Percentiles rank a stretch among this genome's conserved stretches.
phyloP scores from a whole-genome alignment of 352 stramenopile species.

The Pilasporangium apinafurcum region DNA sequence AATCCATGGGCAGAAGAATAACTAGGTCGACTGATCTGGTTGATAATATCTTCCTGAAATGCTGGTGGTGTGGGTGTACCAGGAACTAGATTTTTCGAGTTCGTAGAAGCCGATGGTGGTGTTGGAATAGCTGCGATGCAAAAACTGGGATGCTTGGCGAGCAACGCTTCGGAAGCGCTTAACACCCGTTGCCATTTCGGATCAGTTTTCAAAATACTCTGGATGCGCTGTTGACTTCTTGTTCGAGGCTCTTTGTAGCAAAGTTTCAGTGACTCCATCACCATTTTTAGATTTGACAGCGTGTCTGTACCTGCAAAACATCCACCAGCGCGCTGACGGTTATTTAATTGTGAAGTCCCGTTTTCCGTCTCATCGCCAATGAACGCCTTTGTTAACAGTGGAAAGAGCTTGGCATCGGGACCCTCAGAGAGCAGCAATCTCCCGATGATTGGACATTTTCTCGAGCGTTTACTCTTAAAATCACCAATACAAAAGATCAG shows the following conservation, averaged over 20 bases:
- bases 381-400: slow-evolving; percentile 59
- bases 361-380: slow-evolving; percentile 25
- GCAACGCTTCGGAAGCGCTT: slow-evolving; percentile 38
- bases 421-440: slow-evolving; percentile 50
- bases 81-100: slow-evolving; percentile 2
- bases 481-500: slow-evolving; percentile 79
- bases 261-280: slow-evolving; percentile 73
- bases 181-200: slow-evolving; percentile 53
- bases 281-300: slow-evolving; percentile 72
- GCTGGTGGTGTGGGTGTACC: slow-evolving; percentile 42
- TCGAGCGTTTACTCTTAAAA: slow-evolving; percentile 83
- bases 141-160: slow-evolving; percentile 30
- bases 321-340: too few species aligned
- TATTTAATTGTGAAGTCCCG: slow-evolving; percentile 11
- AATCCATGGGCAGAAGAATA: slow-evolving; percentile 81
- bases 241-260: slow-evolving; percentile 74
- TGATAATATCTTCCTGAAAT: slow-evolving; percentile 86
- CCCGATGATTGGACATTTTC: slow-evolving; percentile 72
- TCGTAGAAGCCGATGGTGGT: slow-evolving; percentile 18
- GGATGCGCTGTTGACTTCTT: slow-evolving; percentile 63
- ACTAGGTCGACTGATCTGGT: slow-evolving; percentile 79
- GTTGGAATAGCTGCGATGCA: slow-evolving; percentile 54
- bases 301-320: slow-evolving; percentile 52
- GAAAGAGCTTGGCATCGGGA: slow-evolving; percentile 44
- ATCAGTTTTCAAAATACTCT: slow-evolving; percentile 37